Conservation (phyloP, 768 basidiomycete species). For the Hemileccinum rubropunctum region DNA sequence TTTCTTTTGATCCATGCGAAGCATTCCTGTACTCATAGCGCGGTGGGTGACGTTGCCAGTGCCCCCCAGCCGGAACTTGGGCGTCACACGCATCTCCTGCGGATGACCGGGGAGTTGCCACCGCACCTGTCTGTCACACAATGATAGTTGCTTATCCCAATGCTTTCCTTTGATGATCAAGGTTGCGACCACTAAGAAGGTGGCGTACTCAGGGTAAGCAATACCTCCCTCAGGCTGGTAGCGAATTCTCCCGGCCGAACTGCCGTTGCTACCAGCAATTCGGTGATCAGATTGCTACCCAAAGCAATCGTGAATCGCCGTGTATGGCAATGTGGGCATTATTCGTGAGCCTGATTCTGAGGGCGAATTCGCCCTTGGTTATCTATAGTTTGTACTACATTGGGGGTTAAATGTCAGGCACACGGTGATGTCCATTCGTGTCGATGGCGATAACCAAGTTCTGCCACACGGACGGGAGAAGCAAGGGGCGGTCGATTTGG, state of each 20-base stretch:
- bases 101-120: slow-evolving; percentile 23
- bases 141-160: slow-evolving; percentile 7
- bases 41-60: slow-evolving; percentile 20
- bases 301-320: slow-evolving; percentile 1
- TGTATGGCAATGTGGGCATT: slow-evolving; percentile 11
- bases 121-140: slow-evolving; percentile 21
- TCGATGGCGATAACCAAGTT: too few species aligned
- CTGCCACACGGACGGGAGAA: slow-evolving; percentile 12
- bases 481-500: background rate
- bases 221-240: slow-evolving; percentile 19
- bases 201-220: slow-evolving; percentile 24
- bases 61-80: slow-evolving; percentile 11
- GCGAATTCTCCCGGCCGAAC: slow-evolving; percentile 12
- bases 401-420: slow-evolving; percentile 18
- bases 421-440: slow-evolving; percentile 11
- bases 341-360: slow-evolving; percentile 4
- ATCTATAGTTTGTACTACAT: slow-evolving; percentile 7
- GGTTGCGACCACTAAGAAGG: slow-evolving; percentile 9
- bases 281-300: slow-evolving; percentile 3
- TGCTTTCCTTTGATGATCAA: slow-evolving; percentile 16
- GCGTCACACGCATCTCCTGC: slow-evolving; percentile 13
- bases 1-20: slow-evolving; percentile 24
- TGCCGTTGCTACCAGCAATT: slow-evolving; percentile 4
- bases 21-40: slow-evolving; percentile 21
- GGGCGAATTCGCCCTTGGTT: slow-evolving; percentile 9